Evolutionary conservation across 2,329 filamentous ascomycete genomes (phyloP), one percentile per base, ranked within the genome.

Genomic region (Nemania sp.): DNA sequence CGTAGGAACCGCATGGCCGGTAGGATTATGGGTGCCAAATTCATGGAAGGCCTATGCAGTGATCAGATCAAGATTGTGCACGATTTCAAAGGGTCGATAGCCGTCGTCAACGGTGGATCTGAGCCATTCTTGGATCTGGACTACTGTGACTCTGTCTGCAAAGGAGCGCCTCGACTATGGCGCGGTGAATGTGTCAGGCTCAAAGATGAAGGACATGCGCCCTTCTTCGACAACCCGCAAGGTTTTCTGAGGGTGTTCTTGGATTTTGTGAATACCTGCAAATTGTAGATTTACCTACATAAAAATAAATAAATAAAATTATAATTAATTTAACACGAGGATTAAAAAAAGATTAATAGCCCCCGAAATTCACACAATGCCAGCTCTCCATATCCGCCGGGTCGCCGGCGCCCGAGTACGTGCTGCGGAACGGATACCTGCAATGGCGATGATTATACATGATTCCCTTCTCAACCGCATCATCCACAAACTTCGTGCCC

Each of bases 401-500:
- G 20, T 72, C 61, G 0, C 68, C 68, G 0, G 40, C 43, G 0
- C 69, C 70, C 6, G 52, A 56, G 54, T 69, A 73, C 1, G 62
- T 61, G 33, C 71, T 73, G 6, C 69, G 63, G 17, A 62, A 57
- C 1, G 70, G 71, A 45, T 70, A 73, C 42, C 63, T 66, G 55
- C 70, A 74, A 50, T 73, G 71, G 22, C 61, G 65, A 49, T 71
- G 67, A 56, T 66, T 58, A 36, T 69, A 68, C 9, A 61, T 61
- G 4, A 73, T 43, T 12, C 66, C 65, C 2, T 49, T 54, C 24
- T 56, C 60, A 2, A 56, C 49, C 15, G 14, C 61, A 3, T 65
- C 65, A 6, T 68, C 61, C 3, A 65, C 61, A 36, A 67, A 73
- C n/a, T 68, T 71, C 0, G 71, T 72, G 0, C 72, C 73, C n/a